Evolutionary conservation across 805 yeast species (phyloP).

Genomic region (Blastobotrys chiropterorum): DNA sequence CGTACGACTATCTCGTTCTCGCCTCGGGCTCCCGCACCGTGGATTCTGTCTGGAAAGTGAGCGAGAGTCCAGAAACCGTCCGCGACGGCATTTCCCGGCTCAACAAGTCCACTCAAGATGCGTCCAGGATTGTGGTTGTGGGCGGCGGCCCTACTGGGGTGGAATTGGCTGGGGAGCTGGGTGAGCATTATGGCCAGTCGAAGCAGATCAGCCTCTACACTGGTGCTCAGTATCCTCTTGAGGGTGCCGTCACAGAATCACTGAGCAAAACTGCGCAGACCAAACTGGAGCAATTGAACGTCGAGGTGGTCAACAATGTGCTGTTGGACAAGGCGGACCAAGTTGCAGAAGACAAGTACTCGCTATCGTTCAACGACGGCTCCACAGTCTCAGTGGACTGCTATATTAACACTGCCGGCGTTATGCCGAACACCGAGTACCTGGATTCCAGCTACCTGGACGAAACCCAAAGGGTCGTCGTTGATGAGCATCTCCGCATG

Average conservation of each 20-base stretch:
- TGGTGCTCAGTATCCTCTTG: conserved; percentile 16
- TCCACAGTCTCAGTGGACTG: conserved; percentile 11
- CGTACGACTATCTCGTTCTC: conserved; percentile 16
- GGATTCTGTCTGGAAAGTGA: conserved; percentile 13
- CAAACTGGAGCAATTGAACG: conserved; percentile 17
- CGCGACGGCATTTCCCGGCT: conserved; percentile 6
- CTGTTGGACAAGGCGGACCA: conserved; percentile 5
- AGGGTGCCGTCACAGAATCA: conserved; percentile 7
- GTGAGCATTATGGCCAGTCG: conserved; percentile 34
- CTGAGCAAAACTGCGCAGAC: conserved; percentile 13
- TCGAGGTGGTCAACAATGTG: conserved; percentile 14
- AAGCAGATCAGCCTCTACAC: conserved; percentile 29
- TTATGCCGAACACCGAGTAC: conserved; percentile 18
- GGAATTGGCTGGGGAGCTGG: conserved; percentile 46
- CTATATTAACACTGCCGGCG: conserved; percentile 15
- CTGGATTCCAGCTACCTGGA: conserved; percentile 10
- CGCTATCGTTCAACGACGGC: conserved; percentile 14
- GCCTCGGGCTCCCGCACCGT: conserved; percentile 18
- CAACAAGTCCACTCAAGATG: conserved; percentile 27
- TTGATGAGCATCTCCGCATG: conserved; percentile 15
- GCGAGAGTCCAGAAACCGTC: conserved; percentile 7
- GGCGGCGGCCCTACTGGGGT: conserved; percentile 52
- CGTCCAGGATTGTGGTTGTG: conserved; percentile 38
- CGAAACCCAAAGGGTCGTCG: conserved; percentile 11
- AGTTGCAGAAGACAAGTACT: conserved; percentile 5